Conservation (phyloP, 176 grass and related monocot genomes). For the Ampelocalamus luodianensis region DNA sequence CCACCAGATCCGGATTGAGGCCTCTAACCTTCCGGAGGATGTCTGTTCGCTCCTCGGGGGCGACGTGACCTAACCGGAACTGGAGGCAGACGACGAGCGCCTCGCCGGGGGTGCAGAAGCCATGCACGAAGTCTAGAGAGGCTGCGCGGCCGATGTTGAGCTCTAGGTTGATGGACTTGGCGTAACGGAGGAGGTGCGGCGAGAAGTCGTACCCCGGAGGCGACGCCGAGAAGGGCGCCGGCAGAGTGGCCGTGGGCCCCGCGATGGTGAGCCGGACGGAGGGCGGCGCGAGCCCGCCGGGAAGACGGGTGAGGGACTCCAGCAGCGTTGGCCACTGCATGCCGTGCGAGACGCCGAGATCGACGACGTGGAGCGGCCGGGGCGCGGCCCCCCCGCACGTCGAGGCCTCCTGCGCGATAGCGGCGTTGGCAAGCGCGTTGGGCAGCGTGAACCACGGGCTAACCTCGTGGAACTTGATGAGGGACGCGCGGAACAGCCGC, state of each 20-base stretch:
- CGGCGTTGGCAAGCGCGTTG: slow-evolving; percentile 84
- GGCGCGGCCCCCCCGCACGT: neutral
- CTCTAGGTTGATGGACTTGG: slow-evolving; percentile 82
- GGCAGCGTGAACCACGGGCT: slow-evolving; percentile 95
- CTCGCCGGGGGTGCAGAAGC: slow-evolving; percentile 39
- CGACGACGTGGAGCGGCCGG: slow-evolving; percentile 71
- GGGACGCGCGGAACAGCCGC: slow-evolving; percentile 72
- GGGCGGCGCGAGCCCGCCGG: slow-evolving; percentile 43
- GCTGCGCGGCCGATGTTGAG: slow-evolving; percentile 53
- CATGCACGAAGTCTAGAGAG: slow-evolving; percentile 34
- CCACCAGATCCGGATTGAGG: slow-evolving; percentile 70
- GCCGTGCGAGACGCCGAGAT: slow-evolving; percentile 91
- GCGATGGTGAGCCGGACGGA: slow-evolving; percentile 69
- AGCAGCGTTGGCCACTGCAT: slow-evolving; percentile 99
- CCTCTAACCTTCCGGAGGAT: slow-evolving; percentile 56
- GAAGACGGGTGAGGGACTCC: slow-evolving; percentile 70
- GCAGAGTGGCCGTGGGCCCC: neutral
- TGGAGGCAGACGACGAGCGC: slow-evolving; percentile 78
- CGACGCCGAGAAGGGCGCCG: slow-evolving; percentile 62
- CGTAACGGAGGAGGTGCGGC: slow-evolving; percentile 80
- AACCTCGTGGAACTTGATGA: slow-evolving; percentile 94
- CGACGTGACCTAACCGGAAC: slow-evolving; percentile 62
- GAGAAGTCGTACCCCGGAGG: slow-evolving; percentile 77
- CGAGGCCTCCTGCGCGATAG: slow-evolving; percentile 59
- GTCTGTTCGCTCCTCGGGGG: slow-evolving; percentile 46